A percentile compares a stretch with the other conserved stretches of the same genome.
Conservation (phyloP, 768 basidiomycete genomes). For the Boletus coccyginus region DNA sequence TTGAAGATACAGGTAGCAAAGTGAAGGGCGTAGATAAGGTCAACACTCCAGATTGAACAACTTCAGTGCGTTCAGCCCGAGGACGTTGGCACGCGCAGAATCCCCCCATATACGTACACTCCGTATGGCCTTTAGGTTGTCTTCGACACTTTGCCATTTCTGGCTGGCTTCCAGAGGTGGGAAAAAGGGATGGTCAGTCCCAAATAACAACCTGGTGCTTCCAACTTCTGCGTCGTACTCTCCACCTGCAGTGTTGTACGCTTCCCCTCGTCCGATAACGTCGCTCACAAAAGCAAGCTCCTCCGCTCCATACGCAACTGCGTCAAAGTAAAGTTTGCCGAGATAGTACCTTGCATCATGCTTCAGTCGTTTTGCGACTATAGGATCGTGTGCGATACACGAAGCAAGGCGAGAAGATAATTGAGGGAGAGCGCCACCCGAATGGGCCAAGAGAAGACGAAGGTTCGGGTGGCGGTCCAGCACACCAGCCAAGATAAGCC, state of each 20-base stretch:
- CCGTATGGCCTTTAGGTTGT: slow-evolving; percentile 80
- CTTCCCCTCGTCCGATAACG: slow-evolving; percentile 57
- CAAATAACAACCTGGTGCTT: slow-evolving; percentile 67
- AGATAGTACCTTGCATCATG: slow-evolving; percentile 86
- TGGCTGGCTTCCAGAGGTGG: slow-evolving; percentile 67
- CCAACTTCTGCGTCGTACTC: slow-evolving; percentile 39
- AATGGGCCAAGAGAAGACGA: slow-evolving; percentile 80
- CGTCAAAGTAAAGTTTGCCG: slow-evolving; percentile 77
- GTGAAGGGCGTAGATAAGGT: slow-evolving; percentile 17
- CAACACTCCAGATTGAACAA: slow-evolving; percentile 54
- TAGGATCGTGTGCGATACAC: slow-evolving; percentile 83
- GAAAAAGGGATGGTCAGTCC: slow-evolving; percentile 91
- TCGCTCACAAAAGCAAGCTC: slow-evolving; percentile 79
- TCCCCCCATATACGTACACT: slow-evolving; percentile 30
- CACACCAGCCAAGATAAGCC: slow-evolving; percentile 77
- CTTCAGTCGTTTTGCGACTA: slow-evolving; percentile 67
- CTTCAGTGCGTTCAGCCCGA: slow-evolving; percentile 68
- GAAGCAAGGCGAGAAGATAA: slow-evolving; percentile 83
- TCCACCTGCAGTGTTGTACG: slow-evolving; percentile 39
- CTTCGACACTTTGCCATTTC: slow-evolving; percentile 83
- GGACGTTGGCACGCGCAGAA: slow-evolving; percentile 64
- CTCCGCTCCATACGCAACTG: slow-evolving; percentile 86
- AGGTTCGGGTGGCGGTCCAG: slow-evolving; percentile 77
- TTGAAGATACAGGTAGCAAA: slow-evolving; percentile 84
- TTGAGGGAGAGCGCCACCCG: slow-evolving; percentile 80